Base-by-base conservation (phyloP, 2,329 filamentous ascomycete genomes). In the Verticillium dahliae region DNA sequence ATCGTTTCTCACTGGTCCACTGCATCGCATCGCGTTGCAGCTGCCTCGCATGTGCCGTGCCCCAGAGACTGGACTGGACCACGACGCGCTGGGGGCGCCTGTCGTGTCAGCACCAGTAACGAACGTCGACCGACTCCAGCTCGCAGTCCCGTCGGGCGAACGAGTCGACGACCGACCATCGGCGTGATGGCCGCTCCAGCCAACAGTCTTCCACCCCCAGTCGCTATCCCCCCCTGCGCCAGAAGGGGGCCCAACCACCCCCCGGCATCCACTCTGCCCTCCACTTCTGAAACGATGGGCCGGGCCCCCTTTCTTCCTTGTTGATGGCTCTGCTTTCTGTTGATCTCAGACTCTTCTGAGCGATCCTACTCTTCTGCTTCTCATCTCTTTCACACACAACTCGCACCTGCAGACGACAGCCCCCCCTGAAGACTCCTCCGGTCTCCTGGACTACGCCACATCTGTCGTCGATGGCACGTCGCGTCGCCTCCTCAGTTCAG, bases 271-370 rank as follows among this genome's bases (percentile, higher is more conserved):
- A 56, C 33, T 15, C 9, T 33, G 37, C 33, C 58, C 39, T 39
- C 57, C 38, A 58, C 41, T 58, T 58, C 61, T 67, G 66, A 67
- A 67, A 67, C 66, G 60, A 62, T 60, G 60, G 61, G 33, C 54
- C 35, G 45, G 57, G 45, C 65, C 64, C 64, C 62, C 64, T 61
- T 64, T 59, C n/a, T 45, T 18, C n/a, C 22, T 22, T 22, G 18
- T 18, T 50, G 45, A 50, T 50, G 45, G 6, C 45, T 50, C 35
- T 50, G 4, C 27, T 27, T 27, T 27, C 27, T 22, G 45, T 50
- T 22, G 45, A 50, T 50, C 45, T 50, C 45, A n/a, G 45, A 50
- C 45, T n/a, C 9, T 50, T 50, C n/a, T 50, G n/a, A 50, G n/a
- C 45, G 18, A 22, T 50, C 45, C 45, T 10, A 50, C 45, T 50